These are phyloP conservation scores for Flueggea neowawraea DNA, from an alignment of 441 rosid genomes.

Conservation along the genomic window DNA sequence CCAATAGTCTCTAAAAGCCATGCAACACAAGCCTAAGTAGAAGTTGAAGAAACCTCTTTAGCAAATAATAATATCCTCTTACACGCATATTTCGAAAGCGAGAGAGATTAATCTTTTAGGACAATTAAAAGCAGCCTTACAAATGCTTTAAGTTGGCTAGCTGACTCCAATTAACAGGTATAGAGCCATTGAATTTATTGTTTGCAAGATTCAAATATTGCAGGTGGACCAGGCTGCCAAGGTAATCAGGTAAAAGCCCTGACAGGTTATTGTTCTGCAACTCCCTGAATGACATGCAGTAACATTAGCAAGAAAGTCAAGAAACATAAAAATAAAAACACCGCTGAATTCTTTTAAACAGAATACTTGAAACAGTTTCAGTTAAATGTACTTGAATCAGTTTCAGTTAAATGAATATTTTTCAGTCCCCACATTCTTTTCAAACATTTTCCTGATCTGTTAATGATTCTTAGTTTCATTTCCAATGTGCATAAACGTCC, in stretches of 20 bases:
- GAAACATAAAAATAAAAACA: not conserved
- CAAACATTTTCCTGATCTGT: too few relatives aligned
- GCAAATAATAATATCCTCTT: not conserved
- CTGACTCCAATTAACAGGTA: slow-evolving; percentile 66
- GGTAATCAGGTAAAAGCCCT: slow-evolving; percentile 67
- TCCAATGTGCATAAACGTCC: not conserved
- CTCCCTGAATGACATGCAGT: slow-evolving; percentile 56
- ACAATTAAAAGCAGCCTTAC: slow-evolving; percentile 34
- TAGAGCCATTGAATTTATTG: slow-evolving; percentile 73
- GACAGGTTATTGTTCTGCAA: slow-evolving; percentile 72
- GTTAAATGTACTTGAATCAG: too few relatives aligned
- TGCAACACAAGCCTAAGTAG: not conserved
- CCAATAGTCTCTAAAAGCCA: not conserved
- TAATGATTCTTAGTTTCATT: too few relatives aligned
- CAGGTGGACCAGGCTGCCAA: slow-evolving; percentile 57
- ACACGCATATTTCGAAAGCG: not conserved
- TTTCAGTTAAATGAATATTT: too few relatives aligned
- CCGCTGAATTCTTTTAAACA: too few relatives aligned
- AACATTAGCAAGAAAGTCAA: not conserved
- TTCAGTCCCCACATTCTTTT: too few relatives aligned
- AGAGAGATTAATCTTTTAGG: not conserved
- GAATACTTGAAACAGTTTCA: too few relatives aligned
- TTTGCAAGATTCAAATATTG: slow-evolving; percentile 71
- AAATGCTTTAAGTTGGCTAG: slow-evolving; percentile 66
- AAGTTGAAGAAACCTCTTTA: not conserved